phyloP scores from a whole-genome alignment of 2,329 filamentous ascomycete genomes.

The Ustulina deusta region DNA sequence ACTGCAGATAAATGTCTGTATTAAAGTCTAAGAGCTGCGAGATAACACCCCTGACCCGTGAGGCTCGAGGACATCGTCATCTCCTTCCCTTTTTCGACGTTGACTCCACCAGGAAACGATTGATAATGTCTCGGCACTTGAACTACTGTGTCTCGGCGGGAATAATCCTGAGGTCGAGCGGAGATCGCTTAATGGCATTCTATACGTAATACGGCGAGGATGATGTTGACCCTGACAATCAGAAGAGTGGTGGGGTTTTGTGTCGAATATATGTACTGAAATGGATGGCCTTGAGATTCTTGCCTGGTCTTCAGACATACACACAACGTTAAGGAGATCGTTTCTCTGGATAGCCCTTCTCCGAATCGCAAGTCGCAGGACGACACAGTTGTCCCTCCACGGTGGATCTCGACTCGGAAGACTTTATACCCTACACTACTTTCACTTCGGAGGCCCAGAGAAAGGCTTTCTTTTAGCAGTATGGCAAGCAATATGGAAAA shows the following conservation, averaged over 20 bases:
- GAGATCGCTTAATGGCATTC: constrained; percentile 13
- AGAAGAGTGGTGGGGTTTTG: neutral
- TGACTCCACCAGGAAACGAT: constrained; percentile 22
- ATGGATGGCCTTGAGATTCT: neutral
- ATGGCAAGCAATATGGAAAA: constrained; percentile 50
- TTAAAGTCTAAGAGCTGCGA: constrained; percentile 9
- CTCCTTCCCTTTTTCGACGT: constrained; percentile 19
- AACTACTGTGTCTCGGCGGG: constrained; percentile 18
- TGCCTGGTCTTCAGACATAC: constrained; percentile 9
- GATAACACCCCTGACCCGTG: constrained; percentile 19
- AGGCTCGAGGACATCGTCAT: constrained; percentile 12
- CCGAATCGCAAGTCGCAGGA: constrained; percentile 53
- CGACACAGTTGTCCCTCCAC: constrained; percentile 47
- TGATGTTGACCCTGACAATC: constrained; percentile 6
- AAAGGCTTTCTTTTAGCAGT: constrained; percentile 2
- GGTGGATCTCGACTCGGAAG: constrained; percentile 40
- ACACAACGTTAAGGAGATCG: constrained; percentile 15
- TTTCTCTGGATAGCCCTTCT: constrained; percentile 45
- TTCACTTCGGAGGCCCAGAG: neutral
- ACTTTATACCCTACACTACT: neutral
- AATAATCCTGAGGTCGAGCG: constrained; percentile 15
- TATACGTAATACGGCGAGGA: constrained; percentile 16
- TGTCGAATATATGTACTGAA: constrained; percentile 12
- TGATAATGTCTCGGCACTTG: constrained; percentile 22
- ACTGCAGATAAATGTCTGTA: neutral